phyloP scores from a whole-genome alignment of 176 grass and related monocot genomes.

The Lolium rigidum region DNA sequence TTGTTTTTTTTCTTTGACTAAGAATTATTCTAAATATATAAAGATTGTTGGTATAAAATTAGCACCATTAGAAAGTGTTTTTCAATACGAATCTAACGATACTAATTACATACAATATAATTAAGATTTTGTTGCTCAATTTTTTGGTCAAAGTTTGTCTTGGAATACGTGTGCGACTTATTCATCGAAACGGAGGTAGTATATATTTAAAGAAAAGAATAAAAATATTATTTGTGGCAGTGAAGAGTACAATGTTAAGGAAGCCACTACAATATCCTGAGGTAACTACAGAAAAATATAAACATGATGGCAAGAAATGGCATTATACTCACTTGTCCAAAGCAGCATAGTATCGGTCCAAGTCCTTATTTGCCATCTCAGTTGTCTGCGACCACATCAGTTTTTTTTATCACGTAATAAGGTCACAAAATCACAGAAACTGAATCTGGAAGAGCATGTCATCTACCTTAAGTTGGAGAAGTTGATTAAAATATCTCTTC shows the following conservation, averaged over 20 bases:
- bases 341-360: slow-evolving; percentile 91
- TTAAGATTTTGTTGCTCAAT: no score
- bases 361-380: slow-evolving; percentile 99
- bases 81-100: no score
- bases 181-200: no score
- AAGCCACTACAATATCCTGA: background rate
- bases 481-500: slow-evolving; percentile 82
- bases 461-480: slow-evolving; percentile 97
- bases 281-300: background rate
- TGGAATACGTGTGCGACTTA: no score
- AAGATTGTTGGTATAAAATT: no score
- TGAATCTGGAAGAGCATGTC: slow-evolving; percentile 33
- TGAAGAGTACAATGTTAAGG: slow-evolving; percentile 35
- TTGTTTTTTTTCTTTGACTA: no score
- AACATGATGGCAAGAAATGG: background rate
- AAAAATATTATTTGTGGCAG: slow-evolving; percentile 14
- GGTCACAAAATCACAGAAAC: slow-evolving; percentile 23
- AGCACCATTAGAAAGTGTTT: no score
- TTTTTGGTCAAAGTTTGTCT: no score
- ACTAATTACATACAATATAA: no score
- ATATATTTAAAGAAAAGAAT: slow-evolving; percentile 1
- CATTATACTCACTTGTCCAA: slow-evolving; percentile 77
- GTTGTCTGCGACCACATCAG: slow-evolving; percentile 70
- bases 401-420: slow-evolving; percentile 41
- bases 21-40: no score